phyloP scores from a whole-genome alignment of 192 early-diverging fungal genomes.

The Linnemannia hyalina region DNA sequence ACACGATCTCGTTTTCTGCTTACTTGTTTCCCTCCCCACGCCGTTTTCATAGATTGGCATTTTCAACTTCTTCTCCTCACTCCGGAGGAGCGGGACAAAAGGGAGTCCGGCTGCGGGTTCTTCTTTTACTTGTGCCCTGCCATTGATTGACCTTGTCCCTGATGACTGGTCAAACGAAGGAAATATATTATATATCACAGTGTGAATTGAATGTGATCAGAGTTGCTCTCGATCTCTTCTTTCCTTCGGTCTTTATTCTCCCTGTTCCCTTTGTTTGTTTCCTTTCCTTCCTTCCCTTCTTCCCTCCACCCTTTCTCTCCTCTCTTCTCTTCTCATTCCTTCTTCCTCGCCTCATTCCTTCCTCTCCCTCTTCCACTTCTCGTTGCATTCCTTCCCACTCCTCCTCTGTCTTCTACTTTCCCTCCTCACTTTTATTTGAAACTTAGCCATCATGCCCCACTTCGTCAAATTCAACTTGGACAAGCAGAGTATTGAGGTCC shows the following conservation, averaged over 20 bases:
- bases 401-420: background rate
- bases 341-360: background rate
- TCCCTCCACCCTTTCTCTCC: background rate
- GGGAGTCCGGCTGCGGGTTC: background rate
- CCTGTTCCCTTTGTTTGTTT: background rate
- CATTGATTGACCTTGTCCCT: background rate
- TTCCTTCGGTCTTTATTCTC: background rate
- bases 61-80: background rate
- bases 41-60: background rate
- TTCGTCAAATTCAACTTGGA: conserved; percentile 60
- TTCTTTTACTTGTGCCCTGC: background rate
- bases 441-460: conserved; percentile 29
- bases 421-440: background rate
- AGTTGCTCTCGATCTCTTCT: background rate
- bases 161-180: background rate
- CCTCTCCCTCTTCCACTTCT: too few relatives aligned
- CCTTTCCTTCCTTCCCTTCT: background rate
- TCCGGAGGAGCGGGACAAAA: background rate
- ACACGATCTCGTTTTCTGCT: background rate
- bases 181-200: background rate
- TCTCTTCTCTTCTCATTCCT: background rate
- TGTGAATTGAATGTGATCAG: background rate
- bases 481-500: conserved; percentile 65
- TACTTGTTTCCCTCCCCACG: background rate
- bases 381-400: background rate